These are phyloP conservation scores for Apiosordaria backusii DNA, from an alignment of 495 filamentous ascomycete species.

Conservation along the genomic window DNA sequence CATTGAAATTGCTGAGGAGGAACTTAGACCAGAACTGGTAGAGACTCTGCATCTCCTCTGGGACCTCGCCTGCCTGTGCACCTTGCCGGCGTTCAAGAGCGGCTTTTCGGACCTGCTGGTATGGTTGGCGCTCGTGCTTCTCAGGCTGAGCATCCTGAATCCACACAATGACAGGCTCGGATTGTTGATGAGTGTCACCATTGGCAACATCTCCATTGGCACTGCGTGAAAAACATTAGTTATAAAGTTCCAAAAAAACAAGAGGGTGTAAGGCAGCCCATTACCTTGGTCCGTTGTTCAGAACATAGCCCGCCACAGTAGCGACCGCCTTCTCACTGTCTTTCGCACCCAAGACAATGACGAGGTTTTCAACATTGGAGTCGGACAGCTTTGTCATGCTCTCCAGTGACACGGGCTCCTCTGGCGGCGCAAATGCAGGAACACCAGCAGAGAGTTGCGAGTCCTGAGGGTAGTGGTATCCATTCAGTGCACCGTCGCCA, in stretches of 20 bases:
- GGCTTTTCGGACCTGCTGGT: conserved; percentile 52
- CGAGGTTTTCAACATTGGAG: conserved; percentile 48
- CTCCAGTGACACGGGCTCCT: conserved; percentile 42
- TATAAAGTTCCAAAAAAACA: background rate
- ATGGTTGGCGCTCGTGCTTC: conserved; percentile 51
- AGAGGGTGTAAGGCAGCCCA: background rate
- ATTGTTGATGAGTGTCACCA: background rate
- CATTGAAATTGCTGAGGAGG: conserved; percentile 71
- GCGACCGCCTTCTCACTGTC: conserved; percentile 18
- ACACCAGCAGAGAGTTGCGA: conserved; percentile 69
- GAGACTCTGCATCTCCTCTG: conserved; percentile 58
- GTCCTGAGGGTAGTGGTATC: conserved; percentile 40
- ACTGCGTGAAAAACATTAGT: conserved; percentile 8
- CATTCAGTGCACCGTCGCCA: conserved; percentile 43
- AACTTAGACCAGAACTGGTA: conserved; percentile 81
- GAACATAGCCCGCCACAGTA: conserved; percentile 23
- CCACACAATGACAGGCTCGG: conserved; percentile 15
- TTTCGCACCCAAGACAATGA: conserved; percentile 22
- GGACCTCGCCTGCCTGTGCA: conserved; percentile 44
- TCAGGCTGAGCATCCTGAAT: conserved; percentile 16
- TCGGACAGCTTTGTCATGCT: conserved; percentile 50
- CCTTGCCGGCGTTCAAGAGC: conserved; percentile 56
- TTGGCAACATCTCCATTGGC: conserved; percentile 12
- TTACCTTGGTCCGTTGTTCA: background rate
- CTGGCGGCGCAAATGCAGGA: conserved; percentile 69